Base-by-base conservation (phyloP, 2,329 filamentous ascomycete species). In the Hirsutella minnesotensis region DNA sequence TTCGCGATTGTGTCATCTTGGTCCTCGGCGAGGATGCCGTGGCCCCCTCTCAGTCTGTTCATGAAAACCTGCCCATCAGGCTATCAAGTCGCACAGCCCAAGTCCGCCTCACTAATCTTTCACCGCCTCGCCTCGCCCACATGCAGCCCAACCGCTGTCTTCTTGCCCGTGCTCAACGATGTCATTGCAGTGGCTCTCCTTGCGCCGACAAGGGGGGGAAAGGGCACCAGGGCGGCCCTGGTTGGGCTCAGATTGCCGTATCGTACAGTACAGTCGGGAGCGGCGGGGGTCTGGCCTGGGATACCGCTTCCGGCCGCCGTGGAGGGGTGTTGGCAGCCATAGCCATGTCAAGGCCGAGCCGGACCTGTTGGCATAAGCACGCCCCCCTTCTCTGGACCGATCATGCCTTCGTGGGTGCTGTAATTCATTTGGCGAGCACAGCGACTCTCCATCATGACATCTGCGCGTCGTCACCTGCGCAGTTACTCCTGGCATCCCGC, bases 61-160 rank as follows among this genome's bases (percentile, higher is more conserved):
- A 27, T 12, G n/a, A 40, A 9, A 5, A 22, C 15, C 30, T 16
- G 37, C 10, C 38, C 33, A 38, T 38, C 38, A 34, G 41, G 30
- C 27, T 16, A 30, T 21, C 20, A 15, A 30, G 33, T 42, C 34
- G 34, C 34, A 33, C 39, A 20, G 33, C 34, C 33, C 34, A 38
- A 33, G 40, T 41, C 30, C 38, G 43, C 43, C 43, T 38, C 27
- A 42, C 40, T 39, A 35, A 15, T 9, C 39, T n/a, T 39, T 41
- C 35, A 45, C 43, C 43, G 43, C 43, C 40, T 45, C 43, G 43
- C 36, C 36, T 42, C 37, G 36, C 16, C 20, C 30, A 8, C 20
- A 19, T 30, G 33, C 24, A 34, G 33, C 38, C 33, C 41, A 34
- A 34, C 33, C 30, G 20, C 15, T 15, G n/a, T 27, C 20, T 15